phyloP scores from a whole-genome alignment of 768 basidiomycete genomes.

The Suillus variegatus region DNA sequence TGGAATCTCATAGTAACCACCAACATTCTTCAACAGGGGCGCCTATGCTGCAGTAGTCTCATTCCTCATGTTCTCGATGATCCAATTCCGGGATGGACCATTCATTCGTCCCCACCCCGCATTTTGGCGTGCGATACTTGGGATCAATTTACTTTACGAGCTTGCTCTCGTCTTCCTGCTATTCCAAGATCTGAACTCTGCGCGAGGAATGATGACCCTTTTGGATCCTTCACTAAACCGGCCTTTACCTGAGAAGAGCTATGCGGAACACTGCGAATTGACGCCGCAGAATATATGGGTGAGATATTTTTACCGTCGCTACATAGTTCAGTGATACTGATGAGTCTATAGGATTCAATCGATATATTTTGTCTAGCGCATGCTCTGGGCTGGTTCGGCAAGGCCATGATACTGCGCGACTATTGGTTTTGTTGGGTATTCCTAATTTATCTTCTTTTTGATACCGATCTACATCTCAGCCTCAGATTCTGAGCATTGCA shows the following conservation, averaged over 20 bases:
- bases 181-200: conserved; percentile 81
- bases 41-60: conserved; percentile 72
- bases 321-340: background rate
- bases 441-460: conserved; percentile 8
- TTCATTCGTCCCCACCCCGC: conserved; percentile 88
- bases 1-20: background rate
- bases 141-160: conserved; percentile 82
- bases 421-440: conserved; percentile 94
- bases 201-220: conserved; percentile 75
- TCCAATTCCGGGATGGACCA: conserved; percentile 89
- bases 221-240: conserved; percentile 73
- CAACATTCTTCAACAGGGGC: conserved; percentile 48
- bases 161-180: conserved; percentile 80
- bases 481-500: conserved; percentile 80
- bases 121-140: conserved; percentile 80
- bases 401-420: conserved; percentile 86
- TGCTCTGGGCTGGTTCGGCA: conserved; percentile 87
- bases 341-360: conserved; percentile 58
- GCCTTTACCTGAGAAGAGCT: conserved; percentile 81
- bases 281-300: conserved; percentile 70
- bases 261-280: conserved; percentile 78
- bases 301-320: conserved; percentile 17
- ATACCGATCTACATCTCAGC: conserved; percentile 13
- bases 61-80: conserved; percentile 80
- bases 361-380: conserved; percentile 90